Base-by-base conservation (phyloP, 305 asterid species). In the Petunia hybrid region DNA sequence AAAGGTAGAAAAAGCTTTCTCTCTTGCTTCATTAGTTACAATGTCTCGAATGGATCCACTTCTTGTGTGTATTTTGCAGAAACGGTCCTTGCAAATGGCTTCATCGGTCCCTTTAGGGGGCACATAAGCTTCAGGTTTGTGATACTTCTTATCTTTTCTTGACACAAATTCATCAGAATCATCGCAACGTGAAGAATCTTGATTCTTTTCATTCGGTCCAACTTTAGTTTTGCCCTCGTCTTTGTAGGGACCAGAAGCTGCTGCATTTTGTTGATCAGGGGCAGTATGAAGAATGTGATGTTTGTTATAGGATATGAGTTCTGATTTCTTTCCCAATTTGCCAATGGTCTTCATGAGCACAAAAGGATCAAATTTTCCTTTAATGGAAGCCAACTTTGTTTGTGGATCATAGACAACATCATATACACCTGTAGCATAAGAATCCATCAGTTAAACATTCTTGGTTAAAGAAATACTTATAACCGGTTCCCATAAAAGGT, bases 321-420 rank as follows among this genome's bases (percentile, higher is more conserved):
- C 79, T 65, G 87, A 89, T 0, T 57, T 66, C 80, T 85, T 83
- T 14, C 89, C 86, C 38, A 82, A 76, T 85, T 81, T 82, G 56
- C 61, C 57, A 4, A 86, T 83, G 46, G 66, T 43, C 6, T 83
- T 60, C 39, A 81, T 10, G 41, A 86, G 63, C 1, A 68, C 38
- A 5, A 31, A 42, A 0, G 91, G 82, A 60, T 85, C 89, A 55
- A 84, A 86, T 76, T 68, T 79, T 77, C 92, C 92, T 43, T 59
- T 81, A 51, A 87, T 83, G 22, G 79, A 45, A 5, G 84, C 85
- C 78, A 80, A 69, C 64, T 65, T 73, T 79, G 83, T 74, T 45
- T 81, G 83, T 79, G 80, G 79, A 82, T 85, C 85, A 38, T 76
- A 41, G 14, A 55, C 48, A 40, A 89, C 80, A 10, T 83, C 84